Evolutionary conservation across 208 protist species (phyloP).

Genomic region (Crithidia expoeki): DNA sequence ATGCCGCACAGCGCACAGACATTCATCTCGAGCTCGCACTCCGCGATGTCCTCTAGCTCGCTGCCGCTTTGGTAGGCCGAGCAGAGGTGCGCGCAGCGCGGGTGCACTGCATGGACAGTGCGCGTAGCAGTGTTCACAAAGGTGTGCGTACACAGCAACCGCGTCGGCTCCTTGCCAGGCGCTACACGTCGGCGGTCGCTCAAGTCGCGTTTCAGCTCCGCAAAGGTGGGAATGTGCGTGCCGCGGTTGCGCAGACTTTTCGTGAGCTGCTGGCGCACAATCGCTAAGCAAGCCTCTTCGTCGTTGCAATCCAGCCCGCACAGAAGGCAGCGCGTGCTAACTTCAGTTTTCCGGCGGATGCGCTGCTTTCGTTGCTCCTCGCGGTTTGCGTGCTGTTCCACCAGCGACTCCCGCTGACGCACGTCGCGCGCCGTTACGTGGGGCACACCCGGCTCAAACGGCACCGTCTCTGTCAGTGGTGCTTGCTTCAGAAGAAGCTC

Average conservation of each 20-base stretch:
- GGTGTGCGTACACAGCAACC: conserved; percentile 53
- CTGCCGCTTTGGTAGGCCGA: conserved; percentile 69
- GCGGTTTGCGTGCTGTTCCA: conserved; percentile 61
- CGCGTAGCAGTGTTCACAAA: conserved; percentile 68
- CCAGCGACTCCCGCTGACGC: conserved; percentile 51
- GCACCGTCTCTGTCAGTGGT: conserved; percentile 1
- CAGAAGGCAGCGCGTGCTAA: conserved; percentile 68
- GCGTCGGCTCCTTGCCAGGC: conserved; percentile 30
- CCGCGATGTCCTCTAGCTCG: conserved; percentile 76
- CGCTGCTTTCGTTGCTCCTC: conserved; percentile 72
- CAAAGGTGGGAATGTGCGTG: conserved; percentile 53
- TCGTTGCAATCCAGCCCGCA: conserved; percentile 73
- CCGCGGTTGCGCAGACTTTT: conserved; percentile 67
- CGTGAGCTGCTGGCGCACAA: conserved; percentile 59
- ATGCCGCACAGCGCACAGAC: conserved; percentile 69
- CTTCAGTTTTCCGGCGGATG: conserved; percentile 60
- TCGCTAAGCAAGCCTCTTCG: conserved; percentile 41
- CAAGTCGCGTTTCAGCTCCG: conserved; percentile 57
- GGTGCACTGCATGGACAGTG: conserved; percentile 78
- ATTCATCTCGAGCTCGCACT: conserved; percentile 60
- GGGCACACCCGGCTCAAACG: conserved; percentile 49
- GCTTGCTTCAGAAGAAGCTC: conserved; percentile 40
- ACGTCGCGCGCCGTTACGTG: conserved; percentile 54
- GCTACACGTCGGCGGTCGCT: conserved; percentile 43
- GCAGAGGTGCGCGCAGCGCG: conserved; percentile 84